Evolutionary conservation across 352 stramenopile species (phyloP), one percentile per base, ranked within the genome.

Genomic region (Phytophthora rubi): DNA sequence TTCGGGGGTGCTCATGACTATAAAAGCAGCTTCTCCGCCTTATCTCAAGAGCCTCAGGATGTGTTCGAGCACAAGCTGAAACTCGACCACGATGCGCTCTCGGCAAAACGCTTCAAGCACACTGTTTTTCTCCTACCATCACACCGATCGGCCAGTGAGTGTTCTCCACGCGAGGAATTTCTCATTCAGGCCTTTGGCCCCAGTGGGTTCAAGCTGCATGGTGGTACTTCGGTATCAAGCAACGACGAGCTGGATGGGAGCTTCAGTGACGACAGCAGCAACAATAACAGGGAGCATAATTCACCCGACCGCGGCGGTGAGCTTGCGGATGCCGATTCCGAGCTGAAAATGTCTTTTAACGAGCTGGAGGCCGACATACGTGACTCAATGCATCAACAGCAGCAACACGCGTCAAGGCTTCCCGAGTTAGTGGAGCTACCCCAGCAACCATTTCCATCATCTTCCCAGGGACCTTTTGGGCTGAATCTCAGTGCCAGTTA

Each of bases 151-250:
- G 49, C 54, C 16, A 77, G 48, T 18, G 79, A 90, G n/a, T 87
- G 75, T 23, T 90, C 83, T 35, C 85, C 85, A 13, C 79, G 85
- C 0, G 85, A 93, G 68, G 83, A 90, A 39, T 89, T 81, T 55
- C 77, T 93, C 33, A 75, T 93, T n/a, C 85, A 85, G 4, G 85
- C 85, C 6, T 93, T 93, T 57, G 80, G 85, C 8, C 83, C 85
- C 4, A 72, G 72, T 33, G 73, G 80, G 1, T 84, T 93, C 58
- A 87, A 84, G 59, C 57, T 93, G 15, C 69, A 81, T 48, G 55
- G 42, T 9, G 16, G 55, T 32, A 56, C 60, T 15, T 70, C 66
- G n/a, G 59, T 70, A 32, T 65, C 73, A 49, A 77, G 60, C 26
- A 71, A 70, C 48, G 61, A 70, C 33, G 73, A 80, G 6, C n/a